Conservation (phyloP, 2,329 filamentous ascomycete species). For the Sordariomycetes sp. region DNA sequence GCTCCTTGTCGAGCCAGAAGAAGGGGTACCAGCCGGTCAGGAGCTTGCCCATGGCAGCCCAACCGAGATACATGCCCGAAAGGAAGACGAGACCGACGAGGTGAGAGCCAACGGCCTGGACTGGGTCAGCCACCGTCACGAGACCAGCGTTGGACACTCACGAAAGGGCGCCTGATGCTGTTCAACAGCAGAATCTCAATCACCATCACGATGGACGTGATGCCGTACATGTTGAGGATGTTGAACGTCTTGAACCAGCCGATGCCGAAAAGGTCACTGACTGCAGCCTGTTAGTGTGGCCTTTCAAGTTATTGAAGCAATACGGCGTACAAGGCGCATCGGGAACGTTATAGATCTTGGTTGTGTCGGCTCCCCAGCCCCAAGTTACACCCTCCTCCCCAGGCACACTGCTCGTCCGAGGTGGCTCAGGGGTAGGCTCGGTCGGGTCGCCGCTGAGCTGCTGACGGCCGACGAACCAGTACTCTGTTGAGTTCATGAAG, state of each 20-base stretch:
- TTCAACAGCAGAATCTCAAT: conserved; percentile 40
- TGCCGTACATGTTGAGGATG: conserved; percentile 34
- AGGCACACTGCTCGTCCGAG: not conserved
- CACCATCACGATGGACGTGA: conserved; percentile 31
- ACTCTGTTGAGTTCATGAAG: conserved; percentile 40
- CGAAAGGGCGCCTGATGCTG: conserved; percentile 41
- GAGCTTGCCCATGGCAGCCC: conserved; percentile 36
- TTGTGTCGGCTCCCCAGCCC: conserved; percentile 3
- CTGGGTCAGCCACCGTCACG: not conserved
- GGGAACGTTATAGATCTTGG: conserved; percentile 5
- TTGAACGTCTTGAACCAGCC: conserved; percentile 37
- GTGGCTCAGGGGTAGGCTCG: not conserved
- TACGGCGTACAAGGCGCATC: conserved; percentile 13
- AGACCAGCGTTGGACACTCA: conserved; percentile 16
- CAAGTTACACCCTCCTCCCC: not conserved
- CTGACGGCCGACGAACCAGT: conserved; percentile 33
- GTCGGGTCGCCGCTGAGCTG: conserved; percentile 12
- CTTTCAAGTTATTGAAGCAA: not conserved
- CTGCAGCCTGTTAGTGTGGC: conserved; percentile 20
- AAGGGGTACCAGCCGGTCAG: conserved; percentile 36
- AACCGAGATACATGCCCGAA: conserved; percentile 36
- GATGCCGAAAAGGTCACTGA: conserved; percentile 37
- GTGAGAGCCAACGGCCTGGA: conserved; percentile 35
- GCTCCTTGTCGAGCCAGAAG: conserved; percentile 39
- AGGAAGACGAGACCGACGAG: conserved; percentile 28